Conservation (phyloP, 495 filamentous ascomycete genomes). For the Mytilinidion resinicola region DNA sequence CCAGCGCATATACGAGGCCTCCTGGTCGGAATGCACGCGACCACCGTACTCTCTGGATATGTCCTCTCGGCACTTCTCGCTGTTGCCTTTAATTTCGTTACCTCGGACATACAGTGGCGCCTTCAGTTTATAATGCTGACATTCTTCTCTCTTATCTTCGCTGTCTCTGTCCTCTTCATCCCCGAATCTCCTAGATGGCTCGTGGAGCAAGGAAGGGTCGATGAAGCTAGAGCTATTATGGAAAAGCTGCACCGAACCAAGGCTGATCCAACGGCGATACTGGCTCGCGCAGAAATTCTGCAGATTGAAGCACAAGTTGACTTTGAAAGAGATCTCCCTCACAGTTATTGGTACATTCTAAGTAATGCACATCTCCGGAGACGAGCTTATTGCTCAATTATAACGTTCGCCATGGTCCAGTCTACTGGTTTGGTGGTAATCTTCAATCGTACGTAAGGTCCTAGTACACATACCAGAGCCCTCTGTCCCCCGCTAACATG, state of each 20-base stretch:
- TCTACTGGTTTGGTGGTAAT: background rate
- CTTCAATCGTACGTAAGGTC: background rate
- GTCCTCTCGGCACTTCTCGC: background rate
- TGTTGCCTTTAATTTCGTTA: background rate
- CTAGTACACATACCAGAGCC: no score
- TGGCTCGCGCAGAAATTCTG: background rate
- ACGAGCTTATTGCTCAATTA: background rate
- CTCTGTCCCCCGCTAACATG: no score
- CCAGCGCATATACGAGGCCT: conserved; percentile 28
- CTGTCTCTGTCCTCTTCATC: background rate
- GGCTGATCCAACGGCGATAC: background rate
- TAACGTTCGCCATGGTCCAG: background rate
- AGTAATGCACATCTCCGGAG: background rate
- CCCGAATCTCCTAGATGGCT: conserved; percentile 1
- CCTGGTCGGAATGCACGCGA: conserved; percentile 17
- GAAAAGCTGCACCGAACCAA: background rate
- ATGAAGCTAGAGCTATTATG: background rate
- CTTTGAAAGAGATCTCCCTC: background rate
- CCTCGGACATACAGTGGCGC: background rate
- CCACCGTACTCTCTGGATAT: background rate
- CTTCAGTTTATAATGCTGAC: background rate
- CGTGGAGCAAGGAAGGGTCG: background rate
- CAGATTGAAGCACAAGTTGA: background rate
- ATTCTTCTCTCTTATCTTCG: background rate
- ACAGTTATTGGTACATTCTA: background rate